phyloP scores from a whole-genome alignment of 2,329 filamentous ascomycete genomes.

The Emericellopsis cladophorae region DNA sequence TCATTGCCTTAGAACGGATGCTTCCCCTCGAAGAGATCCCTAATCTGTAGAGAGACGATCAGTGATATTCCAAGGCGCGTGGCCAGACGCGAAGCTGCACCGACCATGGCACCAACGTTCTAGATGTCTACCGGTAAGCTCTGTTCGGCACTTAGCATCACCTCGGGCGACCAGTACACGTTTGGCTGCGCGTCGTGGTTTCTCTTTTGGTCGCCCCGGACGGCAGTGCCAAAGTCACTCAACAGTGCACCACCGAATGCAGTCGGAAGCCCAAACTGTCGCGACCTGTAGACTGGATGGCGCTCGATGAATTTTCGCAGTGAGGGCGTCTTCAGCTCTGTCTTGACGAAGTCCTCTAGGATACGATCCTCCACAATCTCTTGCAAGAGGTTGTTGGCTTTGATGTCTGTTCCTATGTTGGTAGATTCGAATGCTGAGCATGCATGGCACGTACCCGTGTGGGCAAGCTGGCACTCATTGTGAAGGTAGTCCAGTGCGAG shows the following conservation, averaged over 20 bases:
- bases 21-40: constrained; percentile 10
- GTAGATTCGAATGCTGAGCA: not conserved
- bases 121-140: constrained; percentile 17
- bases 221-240: constrained; percentile 10
- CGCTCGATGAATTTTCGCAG: not conserved
- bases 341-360: constrained; percentile 2
- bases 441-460: constrained; percentile 18
- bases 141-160: constrained; percentile 15
- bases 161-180: constrained; percentile 16
- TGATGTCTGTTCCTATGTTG: constrained; percentile 19
- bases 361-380: constrained; percentile 3
- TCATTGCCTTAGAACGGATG: constrained; percentile 9
- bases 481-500: constrained; percentile 25
- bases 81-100: not conserved
- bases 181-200: constrained; percentile 14
- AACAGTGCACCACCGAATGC: not conserved
- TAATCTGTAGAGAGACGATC: constrained; percentile 5
- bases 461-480: constrained; percentile 25
- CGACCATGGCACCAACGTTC: constrained; percentile 15
- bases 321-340: not conserved
- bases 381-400: constrained; percentile 25
- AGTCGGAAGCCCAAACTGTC: constrained; percentile 1
- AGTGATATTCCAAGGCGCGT: not conserved
- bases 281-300: constrained; percentile 1
- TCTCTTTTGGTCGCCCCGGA: constrained; percentile 9